A percentile compares a stretch with the other conserved stretches of the same genome.
phyloP scores from a whole-genome alignment of 2,329 filamentous ascomycete species.

The Aspergillus sp. region DNA sequence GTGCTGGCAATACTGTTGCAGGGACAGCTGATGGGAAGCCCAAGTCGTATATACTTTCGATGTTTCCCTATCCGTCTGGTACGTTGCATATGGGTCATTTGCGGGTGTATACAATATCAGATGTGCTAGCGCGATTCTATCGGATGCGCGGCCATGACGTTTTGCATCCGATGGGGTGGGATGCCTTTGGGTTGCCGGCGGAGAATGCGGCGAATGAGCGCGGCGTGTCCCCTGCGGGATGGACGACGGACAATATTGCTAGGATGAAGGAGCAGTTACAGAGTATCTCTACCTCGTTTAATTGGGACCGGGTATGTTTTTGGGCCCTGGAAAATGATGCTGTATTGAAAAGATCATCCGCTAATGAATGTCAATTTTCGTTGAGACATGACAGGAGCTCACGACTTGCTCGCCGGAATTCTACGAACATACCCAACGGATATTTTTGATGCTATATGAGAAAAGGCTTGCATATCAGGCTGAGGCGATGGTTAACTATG shows the following conservation, averaged over 20 bases:
- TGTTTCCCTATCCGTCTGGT: conserved; percentile 93
- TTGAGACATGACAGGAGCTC: conserved; percentile 61
- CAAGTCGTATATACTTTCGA: conserved; percentile 72
- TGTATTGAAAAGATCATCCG: neutral
- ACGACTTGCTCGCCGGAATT: conserved; percentile 81
- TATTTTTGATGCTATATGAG: conserved; percentile 76
- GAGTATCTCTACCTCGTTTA: conserved; percentile 77
- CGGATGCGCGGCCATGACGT: conserved; percentile 73
- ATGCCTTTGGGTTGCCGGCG: conserved; percentile 85
- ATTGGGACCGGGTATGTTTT: conserved; percentile 73
- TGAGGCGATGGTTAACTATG: conserved; percentile 84
- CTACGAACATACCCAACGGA: conserved; percentile 84
- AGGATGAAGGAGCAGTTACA: conserved; percentile 82
- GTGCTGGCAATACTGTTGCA: neutral
- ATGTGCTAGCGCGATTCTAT: conserved; percentile 76
- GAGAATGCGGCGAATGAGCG: conserved; percentile 88
- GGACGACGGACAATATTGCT: conserved; percentile 78
- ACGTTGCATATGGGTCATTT: conserved; percentile 83
- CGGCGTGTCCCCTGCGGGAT: conserved; percentile 72
- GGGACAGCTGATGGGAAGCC: conserved; percentile 25
- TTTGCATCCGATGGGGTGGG: conserved; percentile 90
- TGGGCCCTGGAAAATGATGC: neutral
- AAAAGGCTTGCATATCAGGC: conserved; percentile 78
- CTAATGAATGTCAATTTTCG: conserved; percentile 10
- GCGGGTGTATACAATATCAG: conserved; percentile 86